Evolutionary conservation across 1,139 yeast species (phyloP).

Genomic region (Debaryomyces coudertii): DNA sequence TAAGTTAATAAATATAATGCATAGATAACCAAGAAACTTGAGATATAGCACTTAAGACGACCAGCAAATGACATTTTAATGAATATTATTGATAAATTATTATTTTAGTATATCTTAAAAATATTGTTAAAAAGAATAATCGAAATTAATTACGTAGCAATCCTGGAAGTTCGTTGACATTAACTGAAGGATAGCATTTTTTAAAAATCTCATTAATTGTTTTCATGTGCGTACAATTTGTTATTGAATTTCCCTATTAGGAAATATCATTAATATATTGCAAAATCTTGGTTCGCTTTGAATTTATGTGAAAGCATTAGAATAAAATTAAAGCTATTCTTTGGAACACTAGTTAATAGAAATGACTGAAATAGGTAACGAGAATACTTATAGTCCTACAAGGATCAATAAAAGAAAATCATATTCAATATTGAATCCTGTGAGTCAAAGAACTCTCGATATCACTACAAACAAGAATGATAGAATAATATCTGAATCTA

Average conservation of each 20-base stretch:
- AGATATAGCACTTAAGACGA: conserved; percentile 29
- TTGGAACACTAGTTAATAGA: background rate
- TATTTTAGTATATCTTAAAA: background rate
- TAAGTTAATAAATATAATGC: conserved; percentile 42
- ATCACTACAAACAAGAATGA: conserved; percentile 13
- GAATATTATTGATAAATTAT: conserved; percentile 3
- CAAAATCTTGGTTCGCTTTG: background rate
- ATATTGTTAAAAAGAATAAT: background rate
- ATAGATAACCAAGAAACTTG: conserved; percentile 37
- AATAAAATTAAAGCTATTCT: background rate
- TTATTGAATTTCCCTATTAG: conserved; percentile 15
- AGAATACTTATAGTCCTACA: conserved; percentile 14
- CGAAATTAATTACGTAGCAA: conserved; percentile 12
- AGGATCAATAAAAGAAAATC: conserved; percentile 17
- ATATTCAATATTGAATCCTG: conserved; percentile 19
- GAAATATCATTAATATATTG: conserved; percentile 9
- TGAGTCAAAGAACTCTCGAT: conserved; percentile 7
- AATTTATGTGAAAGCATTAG: background rate
- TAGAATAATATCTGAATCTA: conserved; percentile 23
- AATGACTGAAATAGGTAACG: conserved; percentile 8
- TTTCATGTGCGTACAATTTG: conserved; percentile 13
- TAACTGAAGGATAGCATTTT: conserved; percentile 4
- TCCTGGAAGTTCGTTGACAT: conserved; percentile 12
- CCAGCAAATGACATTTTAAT: conserved; percentile 14
- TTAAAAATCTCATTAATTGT: conserved; percentile 3